Evolutionary conservation across 1,284 basidiomycete species (phyloP), one percentile per base, ranked within the genome.

Genomic region (Mycosarcoma mackinlayi): DNA sequence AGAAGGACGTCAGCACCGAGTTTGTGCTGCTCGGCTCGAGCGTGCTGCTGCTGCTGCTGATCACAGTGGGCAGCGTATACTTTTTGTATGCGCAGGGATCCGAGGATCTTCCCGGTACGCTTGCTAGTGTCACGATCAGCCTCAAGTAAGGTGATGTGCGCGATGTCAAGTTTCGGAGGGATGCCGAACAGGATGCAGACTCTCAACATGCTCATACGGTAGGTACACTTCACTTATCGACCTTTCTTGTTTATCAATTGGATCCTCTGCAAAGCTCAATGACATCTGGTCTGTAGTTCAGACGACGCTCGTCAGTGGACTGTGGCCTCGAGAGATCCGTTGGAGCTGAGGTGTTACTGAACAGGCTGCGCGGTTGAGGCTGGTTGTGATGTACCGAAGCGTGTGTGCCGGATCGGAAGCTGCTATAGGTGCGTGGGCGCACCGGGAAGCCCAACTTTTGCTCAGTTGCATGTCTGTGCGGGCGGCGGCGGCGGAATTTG

Each of bases 81-180:
- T 72, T 73, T 25, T 68, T 81, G 40, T 73, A 44, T 23, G 38
- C 39, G 10, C 71, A 73, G 28, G 79, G 77, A 23, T 42, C 40
- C 19, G 42, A 61, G 19, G 72, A 75, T 51, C 61, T 81, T 13
- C 78, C 78, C 2, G 70, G 73, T 10, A 77, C 76, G 3, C 47
- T 81, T 18, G 71, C 79, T 16, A 74, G 77, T 38, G 66, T 81
- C 19, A 72, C 70, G 0, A 66, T 74, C 37, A 72, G 48, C 45
- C 69, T 72, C 56, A 72, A 72, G 64, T 72, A 55, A 37, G 35
- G 27, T 6, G 4, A 6, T 19, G 4, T 14, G 1, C 11, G 23
- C 7, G 30, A 23, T 33, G n/a, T 1, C 13, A 23, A 23, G 30
- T 21, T 47, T n/a, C n/a, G n/a, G n/a, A n/a, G n/a, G 13, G 1